Conservation (phyloP, 768 basidiomycete species). For the Crassisporium funariophilum region DNA sequence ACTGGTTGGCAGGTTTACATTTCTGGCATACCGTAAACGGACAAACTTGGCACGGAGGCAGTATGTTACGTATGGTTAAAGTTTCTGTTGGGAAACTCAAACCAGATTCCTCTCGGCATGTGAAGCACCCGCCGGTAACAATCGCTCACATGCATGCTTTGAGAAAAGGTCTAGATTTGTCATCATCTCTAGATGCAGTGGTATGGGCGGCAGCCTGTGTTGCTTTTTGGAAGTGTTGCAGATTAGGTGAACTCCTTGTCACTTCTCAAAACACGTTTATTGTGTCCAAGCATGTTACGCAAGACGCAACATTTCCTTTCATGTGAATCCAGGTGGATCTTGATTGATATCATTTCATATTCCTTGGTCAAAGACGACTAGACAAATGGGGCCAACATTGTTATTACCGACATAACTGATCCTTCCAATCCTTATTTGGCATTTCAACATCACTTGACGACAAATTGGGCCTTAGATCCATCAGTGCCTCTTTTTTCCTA, state of each 20-base stretch:
- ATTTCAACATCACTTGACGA: constrained; percentile 21
- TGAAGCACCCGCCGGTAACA: neutral
- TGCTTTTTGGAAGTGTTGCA: constrained; percentile 34
- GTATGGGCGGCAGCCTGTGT: constrained; percentile 28
- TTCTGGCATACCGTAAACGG: constrained; percentile 37
- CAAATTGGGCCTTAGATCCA: constrained; percentile 16
- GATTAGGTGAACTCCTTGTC: constrained; percentile 26
- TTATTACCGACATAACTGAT: constrained; percentile 14
- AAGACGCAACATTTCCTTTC: neutral
- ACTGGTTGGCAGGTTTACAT: constrained; percentile 30
- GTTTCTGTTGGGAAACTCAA: neutral
- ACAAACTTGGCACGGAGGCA: constrained; percentile 31
- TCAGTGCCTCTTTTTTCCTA: constrained; percentile 16
- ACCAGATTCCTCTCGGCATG: neutral
- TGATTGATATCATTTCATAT: constrained; percentile 27
- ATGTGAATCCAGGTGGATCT: neutral
- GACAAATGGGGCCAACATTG: constrained; percentile 25
- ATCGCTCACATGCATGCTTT: neutral
- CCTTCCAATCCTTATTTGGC: constrained; percentile 20
- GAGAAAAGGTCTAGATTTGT: neutral
- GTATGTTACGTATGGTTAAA: constrained; percentile 19
- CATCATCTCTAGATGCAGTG: constrained; percentile 21
- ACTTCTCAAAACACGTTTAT: constrained; percentile 9
- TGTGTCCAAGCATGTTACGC: constrained; percentile 17
- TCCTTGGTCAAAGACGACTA: constrained; percentile 38